Evolutionary conservation across 2,329 filamentous ascomycete genomes (phyloP).

Genomic region (Aurifilum marmelostoma): DNA sequence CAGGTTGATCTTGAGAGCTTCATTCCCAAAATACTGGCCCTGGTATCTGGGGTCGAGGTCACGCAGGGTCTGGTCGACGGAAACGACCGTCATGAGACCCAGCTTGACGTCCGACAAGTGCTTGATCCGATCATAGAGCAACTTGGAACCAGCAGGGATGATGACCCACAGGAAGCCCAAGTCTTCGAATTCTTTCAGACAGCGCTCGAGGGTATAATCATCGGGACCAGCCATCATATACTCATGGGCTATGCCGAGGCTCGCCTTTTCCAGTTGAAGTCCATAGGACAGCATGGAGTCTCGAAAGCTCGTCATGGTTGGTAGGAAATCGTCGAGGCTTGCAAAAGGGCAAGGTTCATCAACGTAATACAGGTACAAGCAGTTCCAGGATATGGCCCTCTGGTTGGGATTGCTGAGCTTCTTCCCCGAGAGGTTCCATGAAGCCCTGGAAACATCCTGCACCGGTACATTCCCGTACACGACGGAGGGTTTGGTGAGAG

Average conservation of each 20-base stretch:
- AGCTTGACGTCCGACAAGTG: slow-evolving; percentile 63
- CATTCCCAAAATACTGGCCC: slow-evolving; percentile 65
- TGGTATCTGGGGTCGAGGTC: slow-evolving; percentile 43
- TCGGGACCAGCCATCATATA: not conserved
- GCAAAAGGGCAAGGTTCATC: too few relatives aligned
- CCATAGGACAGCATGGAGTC: not conserved
- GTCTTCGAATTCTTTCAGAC: not conserved
- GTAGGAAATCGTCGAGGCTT: not conserved
- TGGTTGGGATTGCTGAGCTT: not conserved
- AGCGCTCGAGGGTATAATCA: not conserved
- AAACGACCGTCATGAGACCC: slow-evolving; percentile 53
- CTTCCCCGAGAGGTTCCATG: not conserved
- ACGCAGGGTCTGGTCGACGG: slow-evolving; percentile 41
- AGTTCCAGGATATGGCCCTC: not conserved
- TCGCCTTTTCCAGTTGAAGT: not conserved
- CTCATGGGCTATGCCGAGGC: not conserved
- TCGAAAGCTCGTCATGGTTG: not conserved
- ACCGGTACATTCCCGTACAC: not conserved
- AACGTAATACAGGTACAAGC: not conserved
- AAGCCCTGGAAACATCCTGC: not conserved
- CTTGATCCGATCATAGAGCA: slow-evolving; percentile 69
- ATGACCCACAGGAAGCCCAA: slow-evolving; percentile 63
- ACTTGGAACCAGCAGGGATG: slow-evolving; percentile 44
- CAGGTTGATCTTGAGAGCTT: slow-evolving; percentile 79
- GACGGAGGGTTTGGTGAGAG: not conserved